phyloP scores from a whole-genome alignment of 2,329 filamentous ascomycete genomes.

The Paecilomyces niveus region DNA sequence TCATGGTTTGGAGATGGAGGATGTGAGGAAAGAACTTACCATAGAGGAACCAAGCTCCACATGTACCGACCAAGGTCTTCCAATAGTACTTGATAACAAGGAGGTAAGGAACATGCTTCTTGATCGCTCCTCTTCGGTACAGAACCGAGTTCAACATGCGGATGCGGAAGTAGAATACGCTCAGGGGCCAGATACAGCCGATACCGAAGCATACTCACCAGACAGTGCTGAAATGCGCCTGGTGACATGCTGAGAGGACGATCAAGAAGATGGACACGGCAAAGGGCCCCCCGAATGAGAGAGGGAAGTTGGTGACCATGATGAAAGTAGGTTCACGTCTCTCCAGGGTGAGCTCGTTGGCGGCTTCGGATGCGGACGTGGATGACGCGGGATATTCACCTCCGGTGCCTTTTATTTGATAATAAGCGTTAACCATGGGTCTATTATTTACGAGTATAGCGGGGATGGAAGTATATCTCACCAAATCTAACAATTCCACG shows the following conservation, averaged over 20 bases:
- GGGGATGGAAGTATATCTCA: not conserved
- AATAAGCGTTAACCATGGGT: not conserved
- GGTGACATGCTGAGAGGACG: slow-evolving; percentile 32
- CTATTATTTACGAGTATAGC: not conserved
- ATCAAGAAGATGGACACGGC: slow-evolving; percentile 42
- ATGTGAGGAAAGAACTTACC: slow-evolving; percentile 6
- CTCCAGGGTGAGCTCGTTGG: slow-evolving; percentile 38
- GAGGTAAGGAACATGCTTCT: slow-evolving; percentile 43
- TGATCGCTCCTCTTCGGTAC: slow-evolving; percentile 48
- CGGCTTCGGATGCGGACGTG: slow-evolving; percentile 41
- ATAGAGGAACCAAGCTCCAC: slow-evolving; percentile 51
- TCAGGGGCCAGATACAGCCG: slow-evolving; percentile 44
- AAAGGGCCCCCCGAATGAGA: slow-evolving; percentile 36
- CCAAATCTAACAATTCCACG: slow-evolving; percentile 45
- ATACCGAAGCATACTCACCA: slow-evolving; percentile 47
- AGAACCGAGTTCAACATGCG: slow-evolving; percentile 47
- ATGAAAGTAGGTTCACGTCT: slow-evolving; percentile 39
- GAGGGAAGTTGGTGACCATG: slow-evolving; percentile 40
- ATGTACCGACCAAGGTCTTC: slow-evolving; percentile 47
- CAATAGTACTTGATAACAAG: slow-evolving; percentile 49
- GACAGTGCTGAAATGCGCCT: slow-evolving; percentile 33
- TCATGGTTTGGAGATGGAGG: not conserved
- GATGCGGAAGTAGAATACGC: slow-evolving; percentile 51
- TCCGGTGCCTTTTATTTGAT: slow-evolving; percentile 25
- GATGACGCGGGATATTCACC: slow-evolving; percentile 45